Evolutionary conservation across 2,329 filamentous ascomycete species (phyloP).

Genomic region (Chaetomiaceae sp.): DNA sequence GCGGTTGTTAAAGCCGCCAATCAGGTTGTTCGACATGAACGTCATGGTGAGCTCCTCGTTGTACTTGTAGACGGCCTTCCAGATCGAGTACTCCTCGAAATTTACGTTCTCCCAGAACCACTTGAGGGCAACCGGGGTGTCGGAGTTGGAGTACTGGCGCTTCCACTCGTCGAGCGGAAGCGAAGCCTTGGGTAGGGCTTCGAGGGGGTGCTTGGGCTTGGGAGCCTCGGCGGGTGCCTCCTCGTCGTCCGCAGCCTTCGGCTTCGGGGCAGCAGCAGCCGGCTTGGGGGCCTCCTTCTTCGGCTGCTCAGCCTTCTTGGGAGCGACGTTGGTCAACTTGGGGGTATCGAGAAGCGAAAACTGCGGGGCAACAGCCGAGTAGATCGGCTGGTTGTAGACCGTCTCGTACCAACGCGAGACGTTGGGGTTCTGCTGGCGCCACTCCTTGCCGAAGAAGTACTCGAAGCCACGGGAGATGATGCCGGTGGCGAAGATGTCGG

Average conservation of each 20-base stretch:
- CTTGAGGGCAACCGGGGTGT: constrained; percentile 77
- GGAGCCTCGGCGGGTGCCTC: constrained; percentile 51
- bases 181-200: constrained; percentile 71
- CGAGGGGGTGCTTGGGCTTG: constrained; percentile 96
- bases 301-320: constrained; percentile 73
- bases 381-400: constrained; percentile 87
- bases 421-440: constrained; percentile 76
- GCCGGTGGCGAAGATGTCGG: constrained; percentile 78
- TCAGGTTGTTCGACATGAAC: constrained; percentile 99
- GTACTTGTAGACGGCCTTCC: constrained; percentile 96
- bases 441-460: constrained; percentile 89
- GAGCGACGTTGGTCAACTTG: constrained; percentile 60
- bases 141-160: constrained; percentile 96
- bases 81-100: constrained; percentile 92
- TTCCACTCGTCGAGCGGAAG: constrained; percentile 95
- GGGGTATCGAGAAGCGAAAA: constrained; percentile 76
- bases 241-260: constrained; percentile 42
- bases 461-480: constrained; percentile 84
- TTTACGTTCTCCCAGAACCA: constrained; percentile 99
- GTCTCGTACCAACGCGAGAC: constrained; percentile 92
- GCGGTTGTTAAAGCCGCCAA: constrained; percentile 95
- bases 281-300: constrained; percentile 41
- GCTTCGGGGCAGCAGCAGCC: constrained; percentile 29
- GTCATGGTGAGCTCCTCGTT: constrained; percentile 93
- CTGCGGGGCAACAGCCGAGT: constrained; percentile 70